Evolutionary conservation across 2,329 filamentous ascomycete genomes (phyloP).

Genomic region (Neonectria punicea): DNA sequence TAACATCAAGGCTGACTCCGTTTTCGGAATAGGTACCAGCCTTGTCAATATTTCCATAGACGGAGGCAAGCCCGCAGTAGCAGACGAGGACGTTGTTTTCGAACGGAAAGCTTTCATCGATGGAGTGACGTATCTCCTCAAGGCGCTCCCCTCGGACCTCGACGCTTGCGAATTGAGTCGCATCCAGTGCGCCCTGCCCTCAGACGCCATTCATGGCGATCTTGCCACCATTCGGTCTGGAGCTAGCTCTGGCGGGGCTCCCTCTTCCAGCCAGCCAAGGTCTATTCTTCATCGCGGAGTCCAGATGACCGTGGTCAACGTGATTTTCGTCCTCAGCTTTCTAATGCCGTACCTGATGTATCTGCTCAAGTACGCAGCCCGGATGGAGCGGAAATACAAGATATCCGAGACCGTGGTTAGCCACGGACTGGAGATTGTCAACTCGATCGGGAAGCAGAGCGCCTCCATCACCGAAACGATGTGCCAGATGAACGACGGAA

Average conservation of each 20-base stretch:
- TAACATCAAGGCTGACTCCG: background rate
- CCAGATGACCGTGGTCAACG: constrained; percentile 64
- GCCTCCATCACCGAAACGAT: constrained; percentile 66
- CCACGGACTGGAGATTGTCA: constrained; percentile 67
- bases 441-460: constrained; percentile 65
- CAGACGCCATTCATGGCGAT: constrained; percentile 22
- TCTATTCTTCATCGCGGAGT: constrained; percentile 69
- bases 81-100: constrained; percentile 41
- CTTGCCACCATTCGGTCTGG: constrained; percentile 7
- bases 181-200: constrained; percentile 42
- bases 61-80: constrained; percentile 38
- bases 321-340: constrained; percentile 69
- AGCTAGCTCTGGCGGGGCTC: background rate
- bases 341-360: constrained; percentile 69
- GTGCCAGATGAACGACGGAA: constrained; percentile 71
- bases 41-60: constrained; percentile 44
- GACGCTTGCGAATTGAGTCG: constrained; percentile 62
- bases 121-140: constrained; percentile 71
- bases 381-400: constrained; percentile 74
- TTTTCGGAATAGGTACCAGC: constrained; percentile 35
- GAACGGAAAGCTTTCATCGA: constrained; percentile 73
- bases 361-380: constrained; percentile 63
- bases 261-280: constrained; percentile 29
- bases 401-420: constrained; percentile 79
- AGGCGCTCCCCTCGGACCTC: constrained; percentile 68